Conservation (phyloP, 2,329 filamentous ascomycete species). For the Colletotrichum somersetense region DNA sequence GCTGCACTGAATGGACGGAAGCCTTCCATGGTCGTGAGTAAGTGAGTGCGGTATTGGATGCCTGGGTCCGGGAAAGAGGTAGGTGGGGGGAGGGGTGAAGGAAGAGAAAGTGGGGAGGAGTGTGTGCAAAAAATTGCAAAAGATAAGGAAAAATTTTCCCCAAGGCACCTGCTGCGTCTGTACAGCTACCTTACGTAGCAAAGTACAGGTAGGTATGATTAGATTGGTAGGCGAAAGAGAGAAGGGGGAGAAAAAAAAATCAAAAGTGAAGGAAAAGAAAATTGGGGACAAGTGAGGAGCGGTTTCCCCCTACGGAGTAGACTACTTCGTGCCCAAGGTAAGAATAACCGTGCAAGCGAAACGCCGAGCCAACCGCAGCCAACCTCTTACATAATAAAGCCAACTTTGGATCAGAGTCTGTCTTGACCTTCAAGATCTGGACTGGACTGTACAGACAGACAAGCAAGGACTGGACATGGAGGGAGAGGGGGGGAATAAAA, state of each 20-base stretch:
- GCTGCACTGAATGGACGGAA: not conserved
- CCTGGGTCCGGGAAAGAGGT: not conserved
- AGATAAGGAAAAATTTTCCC: slow-evolving; percentile 44
- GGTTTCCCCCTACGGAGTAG: slow-evolving; percentile 18
- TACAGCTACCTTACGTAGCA: not conserved
- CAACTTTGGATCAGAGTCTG: slow-evolving; percentile 26
- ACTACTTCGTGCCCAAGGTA: slow-evolving; percentile 8
- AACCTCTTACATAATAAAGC: slow-evolving; percentile 42
- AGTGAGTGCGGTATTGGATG: slow-evolving; percentile 1
- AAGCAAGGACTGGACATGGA: not conserved
- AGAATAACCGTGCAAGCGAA: slow-evolving; percentile 35
- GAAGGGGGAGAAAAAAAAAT: not conserved
- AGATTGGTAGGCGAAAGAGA: slow-evolving; percentile 8
- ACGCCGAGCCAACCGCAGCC: slow-evolving; percentile 36
- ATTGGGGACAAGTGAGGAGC: slow-evolving; percentile 21
- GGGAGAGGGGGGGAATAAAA: not conserved
- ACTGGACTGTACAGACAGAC: not conserved
- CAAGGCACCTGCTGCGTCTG: not conserved
- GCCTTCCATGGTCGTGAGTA: not conserved
- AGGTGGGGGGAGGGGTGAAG: too few species aligned
- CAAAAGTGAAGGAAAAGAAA: not conserved
- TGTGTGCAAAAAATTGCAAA: slow-evolving; percentile 19
- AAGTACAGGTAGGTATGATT: not conserved
- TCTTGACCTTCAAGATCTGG: not conserved
- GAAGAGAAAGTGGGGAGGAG: not conserved